Evolutionary conservation across 495 filamentous ascomycete species (phyloP).

Genomic region (Sordaria brevicollis): DNA sequence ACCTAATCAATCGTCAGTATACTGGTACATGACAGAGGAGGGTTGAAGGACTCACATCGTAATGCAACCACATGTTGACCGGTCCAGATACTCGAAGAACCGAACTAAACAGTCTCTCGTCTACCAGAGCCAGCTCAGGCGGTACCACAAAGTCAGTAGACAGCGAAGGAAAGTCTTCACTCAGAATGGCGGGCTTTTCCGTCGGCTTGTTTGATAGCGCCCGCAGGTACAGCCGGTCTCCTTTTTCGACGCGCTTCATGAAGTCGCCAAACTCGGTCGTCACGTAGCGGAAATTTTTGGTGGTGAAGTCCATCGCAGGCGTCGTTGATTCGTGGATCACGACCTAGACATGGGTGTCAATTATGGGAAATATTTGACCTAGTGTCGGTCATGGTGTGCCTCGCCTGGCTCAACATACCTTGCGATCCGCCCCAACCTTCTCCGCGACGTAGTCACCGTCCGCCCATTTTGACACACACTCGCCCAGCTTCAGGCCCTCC

Average conservation of each 20-base stretch:
- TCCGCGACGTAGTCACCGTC: slow-evolving; percentile 55
- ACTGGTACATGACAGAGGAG: neutral
- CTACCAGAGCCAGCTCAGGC: slow-evolving; percentile 45
- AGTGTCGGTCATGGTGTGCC: neutral
- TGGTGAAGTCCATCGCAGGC: slow-evolving; percentile 64
- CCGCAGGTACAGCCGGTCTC: slow-evolving; percentile 64
- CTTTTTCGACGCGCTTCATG: slow-evolving; percentile 45
- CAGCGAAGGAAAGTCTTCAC: slow-evolving; percentile 59
- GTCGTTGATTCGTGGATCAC: slow-evolving; percentile 57
- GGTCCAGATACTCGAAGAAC: slow-evolving; percentile 70
- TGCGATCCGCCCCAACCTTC: slow-evolving; percentile 51
- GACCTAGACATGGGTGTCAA: slow-evolving; percentile 33
- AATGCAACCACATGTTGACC: slow-evolving; percentile 87
- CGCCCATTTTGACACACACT: slow-evolving; percentile 54
- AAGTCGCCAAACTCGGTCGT: slow-evolving; percentile 61
- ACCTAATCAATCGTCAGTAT: slow-evolving; percentile 37
- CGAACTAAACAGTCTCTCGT: slow-evolving; percentile 62
- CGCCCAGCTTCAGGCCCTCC: slow-evolving; percentile 52
- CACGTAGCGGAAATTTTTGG: slow-evolving; percentile 72
- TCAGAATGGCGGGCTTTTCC: slow-evolving; percentile 56
- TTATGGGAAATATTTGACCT: neutral
- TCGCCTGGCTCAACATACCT: slow-evolving; percentile 33
- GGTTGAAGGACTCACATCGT: slow-evolving; percentile 50
- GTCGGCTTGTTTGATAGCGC: slow-evolving; percentile 61
- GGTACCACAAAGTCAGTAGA: slow-evolving; percentile 63